phyloP scores from a whole-genome alignment of 345 rosid species.

The Draba incana region DNA sequence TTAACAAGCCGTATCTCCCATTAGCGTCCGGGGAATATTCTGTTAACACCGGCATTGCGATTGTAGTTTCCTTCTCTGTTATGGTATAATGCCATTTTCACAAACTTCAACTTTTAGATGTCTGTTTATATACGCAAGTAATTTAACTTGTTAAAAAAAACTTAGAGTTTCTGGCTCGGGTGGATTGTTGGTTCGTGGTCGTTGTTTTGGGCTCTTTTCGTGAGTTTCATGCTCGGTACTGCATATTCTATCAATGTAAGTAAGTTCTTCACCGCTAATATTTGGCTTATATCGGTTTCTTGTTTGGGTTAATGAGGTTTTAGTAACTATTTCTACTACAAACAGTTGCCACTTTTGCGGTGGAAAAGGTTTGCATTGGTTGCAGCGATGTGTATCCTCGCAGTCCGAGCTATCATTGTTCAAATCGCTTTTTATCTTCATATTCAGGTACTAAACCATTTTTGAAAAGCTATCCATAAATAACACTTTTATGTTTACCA shows the following conservation, averaged over 20 bases:
- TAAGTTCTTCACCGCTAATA: not conserved
- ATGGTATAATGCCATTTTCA: constrained; percentile 55
- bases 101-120: not conserved
- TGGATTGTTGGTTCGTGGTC: constrained; percentile 95
- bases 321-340: constrained; percentile 18
- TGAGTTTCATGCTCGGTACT: constrained; percentile 92
- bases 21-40: constrained; percentile 96
- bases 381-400: constrained; percentile 95
- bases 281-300: not conserved
- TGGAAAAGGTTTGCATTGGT: constrained; percentile 95
- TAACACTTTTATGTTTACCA: not conserved
- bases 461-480: not conserved
- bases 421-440: constrained; percentile 92
- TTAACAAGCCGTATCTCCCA: constrained; percentile 97
- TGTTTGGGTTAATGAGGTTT: constrained; percentile 8
- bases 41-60: constrained; percentile 57
- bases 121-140: not conserved
- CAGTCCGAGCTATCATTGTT: constrained; percentile 91
- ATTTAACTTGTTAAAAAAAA: not conserved
- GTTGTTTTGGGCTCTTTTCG: constrained; percentile 88
- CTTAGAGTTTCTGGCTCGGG: constrained; percentile 88
- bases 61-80: constrained; percentile 65
- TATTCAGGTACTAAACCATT: constrained; percentile 61
- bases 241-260: constrained; percentile 96
- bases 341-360: constrained; percentile 82